Evolutionary conservation across 441 rosid genomes (phyloP).

Genomic region (Biscutella auriculata): DNA sequence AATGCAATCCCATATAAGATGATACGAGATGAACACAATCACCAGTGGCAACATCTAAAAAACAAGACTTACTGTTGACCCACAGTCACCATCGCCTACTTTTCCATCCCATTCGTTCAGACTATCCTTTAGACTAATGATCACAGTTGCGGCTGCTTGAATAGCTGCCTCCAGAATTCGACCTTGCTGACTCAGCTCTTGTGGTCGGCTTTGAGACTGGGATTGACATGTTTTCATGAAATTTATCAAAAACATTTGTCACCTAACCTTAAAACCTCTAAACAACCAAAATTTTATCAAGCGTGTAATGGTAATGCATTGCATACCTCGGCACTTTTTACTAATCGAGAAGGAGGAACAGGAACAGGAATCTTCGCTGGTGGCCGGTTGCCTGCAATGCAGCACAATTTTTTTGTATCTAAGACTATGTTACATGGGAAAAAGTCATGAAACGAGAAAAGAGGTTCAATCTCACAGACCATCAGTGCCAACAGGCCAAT

Average conservation of each 20-base stretch:
- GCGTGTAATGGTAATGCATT: no score
- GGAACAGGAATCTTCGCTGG: conserved; percentile 88
- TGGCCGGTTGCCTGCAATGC: conserved; percentile 59
- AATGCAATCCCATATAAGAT: conserved; percentile 10
- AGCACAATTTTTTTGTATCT: conserved; percentile 3
- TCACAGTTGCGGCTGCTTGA: conserved; percentile 72
- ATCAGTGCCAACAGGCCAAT: conserved; percentile 86
- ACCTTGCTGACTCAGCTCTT: conserved; percentile 58
- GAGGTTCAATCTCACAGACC: conserved; percentile 37
- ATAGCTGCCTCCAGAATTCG: conserved; percentile 66
- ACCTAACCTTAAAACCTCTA: conserved; percentile 1
- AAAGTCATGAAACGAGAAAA: neutral
- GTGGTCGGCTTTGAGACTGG: conserved; percentile 60
- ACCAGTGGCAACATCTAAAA: neutral
- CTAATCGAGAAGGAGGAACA: conserved; percentile 47
- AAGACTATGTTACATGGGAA: neutral
- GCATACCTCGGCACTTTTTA: conserved; percentile 59
- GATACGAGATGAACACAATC: neutral
- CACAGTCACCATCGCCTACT: conserved; percentile 98
- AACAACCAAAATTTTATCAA: neutral
- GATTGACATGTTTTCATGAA: conserved; percentile 16
- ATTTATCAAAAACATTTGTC: neutral
- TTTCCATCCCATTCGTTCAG: conserved; percentile 92
- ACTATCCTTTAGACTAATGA: conserved; percentile 47
- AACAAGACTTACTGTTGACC: conserved; percentile 69